phyloP scores from a whole-genome alignment of 768 basidiomycete genomes.

The Phlebiopsis flavidoalba region DNA sequence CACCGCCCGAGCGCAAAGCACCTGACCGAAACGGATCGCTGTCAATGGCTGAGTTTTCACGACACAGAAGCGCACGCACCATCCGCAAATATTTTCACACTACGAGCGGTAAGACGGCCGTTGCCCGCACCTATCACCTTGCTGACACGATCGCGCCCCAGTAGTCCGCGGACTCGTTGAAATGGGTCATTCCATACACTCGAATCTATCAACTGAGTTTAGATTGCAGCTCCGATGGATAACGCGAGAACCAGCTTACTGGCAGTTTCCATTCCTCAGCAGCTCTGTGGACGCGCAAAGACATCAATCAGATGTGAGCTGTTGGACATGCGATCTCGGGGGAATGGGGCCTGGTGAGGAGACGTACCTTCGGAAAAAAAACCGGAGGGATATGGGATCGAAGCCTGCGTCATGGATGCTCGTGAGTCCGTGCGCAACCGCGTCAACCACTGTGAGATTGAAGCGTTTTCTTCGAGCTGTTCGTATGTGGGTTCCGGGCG shows the following conservation, averaged over 20 bases:
- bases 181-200: slow-evolving; percentile 73
- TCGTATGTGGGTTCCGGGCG: slow-evolving; percentile 55
- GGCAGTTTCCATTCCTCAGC: slow-evolving; percentile 41
- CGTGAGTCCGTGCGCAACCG: slow-evolving; percentile 68
- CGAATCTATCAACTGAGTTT: slow-evolving; percentile 43
- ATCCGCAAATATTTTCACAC: slow-evolving; percentile 77
- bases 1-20: slow-evolving; percentile 85
- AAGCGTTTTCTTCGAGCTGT: slow-evolving; percentile 60
- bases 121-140: slow-evolving; percentile 54
- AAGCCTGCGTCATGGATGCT: slow-evolving; percentile 85
- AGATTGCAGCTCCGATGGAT: slow-evolving; percentile 9
- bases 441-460: slow-evolving; percentile 58
- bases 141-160: slow-evolving; percentile 63
- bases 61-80: slow-evolving; percentile 32
- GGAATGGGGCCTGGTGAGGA: not conserved
- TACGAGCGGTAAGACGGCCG: slow-evolving; percentile 63
- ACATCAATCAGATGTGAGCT: not conserved
- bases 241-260: slow-evolving; percentile 4
- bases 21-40: slow-evolving; percentile 36
- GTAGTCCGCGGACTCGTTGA: slow-evolving; percentile 60
- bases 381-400: slow-evolving; percentile 60
- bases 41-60: not conserved
- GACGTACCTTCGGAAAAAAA: slow-evolving; percentile 69
- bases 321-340: not conserved
- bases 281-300: slow-evolving; percentile 38